Evolutionary conservation across 192 early-diverging fungal genomes (phyloP), one percentile per base, ranked within the genome.

Genomic region (Backusella luteola): DNA sequence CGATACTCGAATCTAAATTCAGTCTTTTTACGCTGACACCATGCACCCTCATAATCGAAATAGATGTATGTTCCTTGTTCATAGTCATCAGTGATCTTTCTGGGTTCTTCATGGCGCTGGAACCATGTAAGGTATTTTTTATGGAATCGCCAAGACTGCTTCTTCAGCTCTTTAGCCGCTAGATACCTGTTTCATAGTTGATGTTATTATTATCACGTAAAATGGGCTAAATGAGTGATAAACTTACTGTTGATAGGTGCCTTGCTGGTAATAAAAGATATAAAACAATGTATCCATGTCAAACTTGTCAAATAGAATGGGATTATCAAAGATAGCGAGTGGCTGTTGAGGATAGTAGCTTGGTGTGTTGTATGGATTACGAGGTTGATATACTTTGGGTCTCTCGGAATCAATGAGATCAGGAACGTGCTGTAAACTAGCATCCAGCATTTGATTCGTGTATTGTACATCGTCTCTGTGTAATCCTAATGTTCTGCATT

Each of bases 111-210:
- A 79, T 94, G 95, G 7, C 98, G 91, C 81, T 99, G 98, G 87
- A 99, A 99, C 98, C 98, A 99, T 49, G 98, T 98, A 68, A 93
- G 84, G 77, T 96, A 98, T 86, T 98, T 96, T 87, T 97, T 99
- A 83, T 99, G 98, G 85, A 98, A 99, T 69, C 98, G 89, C 98
- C 98, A 99, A 19, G 93, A 94, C 73, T 98, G 97, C 78, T 94
- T 92, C 80, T 98, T 98, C 56, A 99, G 84, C 82, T 99, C 98
- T 63, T 93, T 87, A 6, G 96, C 97, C 23, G 98, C 98, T 73
- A 98, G 79, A 79, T 93, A 95, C 39, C 69, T 71, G n/a, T 23
- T n/a, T 42, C 38, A 68, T 19, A 32, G 32, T 32, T 32, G 32
- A 32, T 21, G 9, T 35, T n/a, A 1, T 21, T 11, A 17, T 38